Percentiles rank a stretch among this genome's conserved stretches.
phyloP scores from a whole-genome alignment of 2,329 filamentous ascomycete species.

The Septoria linicola region DNA sequence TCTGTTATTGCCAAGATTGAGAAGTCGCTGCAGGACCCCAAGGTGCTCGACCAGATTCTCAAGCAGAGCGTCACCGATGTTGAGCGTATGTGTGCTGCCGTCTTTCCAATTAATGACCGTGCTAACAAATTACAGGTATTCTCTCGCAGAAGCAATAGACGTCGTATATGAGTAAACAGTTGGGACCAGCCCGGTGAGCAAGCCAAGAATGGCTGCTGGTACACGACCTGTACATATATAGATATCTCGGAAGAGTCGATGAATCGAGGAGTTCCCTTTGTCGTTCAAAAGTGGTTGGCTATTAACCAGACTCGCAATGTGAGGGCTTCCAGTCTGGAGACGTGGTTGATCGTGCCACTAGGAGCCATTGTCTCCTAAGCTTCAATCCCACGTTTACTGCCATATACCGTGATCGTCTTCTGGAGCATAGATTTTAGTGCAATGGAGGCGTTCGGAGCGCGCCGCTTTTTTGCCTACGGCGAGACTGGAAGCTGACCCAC shows the following conservation, averaged over 20 bases:
- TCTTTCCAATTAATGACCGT: neutral
- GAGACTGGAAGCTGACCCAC: too few relatives aligned
- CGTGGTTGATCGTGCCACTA: too few relatives aligned
- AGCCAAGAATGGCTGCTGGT: slow-evolving; percentile 4
- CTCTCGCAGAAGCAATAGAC: slow-evolving; percentile 30
- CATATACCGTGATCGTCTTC: too few relatives aligned
- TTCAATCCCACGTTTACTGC: too few relatives aligned
- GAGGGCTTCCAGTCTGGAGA: too few relatives aligned
- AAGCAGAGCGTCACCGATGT: slow-evolving; percentile 95
- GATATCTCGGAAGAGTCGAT: slow-evolving; percentile 23
- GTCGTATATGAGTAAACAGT: slow-evolving; percentile 1
- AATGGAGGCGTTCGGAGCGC: too few relatives aligned
- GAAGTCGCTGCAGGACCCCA: slow-evolving; percentile 98
- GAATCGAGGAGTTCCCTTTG: slow-evolving; percentile 27
- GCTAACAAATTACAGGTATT: slow-evolving; percentile 22
- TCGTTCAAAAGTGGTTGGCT: neutral
- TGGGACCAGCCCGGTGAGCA: slow-evolving; percentile 7
- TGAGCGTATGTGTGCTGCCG: slow-evolving; percentile 68
- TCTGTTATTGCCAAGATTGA: slow-evolving; percentile 94
- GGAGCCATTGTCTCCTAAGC: too few relatives aligned
- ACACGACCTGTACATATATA: slow-evolving; percentile 28
- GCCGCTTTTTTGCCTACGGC: too few relatives aligned
- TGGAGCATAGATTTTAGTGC: too few relatives aligned
- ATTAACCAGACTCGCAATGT: too few relatives aligned
- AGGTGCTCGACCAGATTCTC: slow-evolving; percentile 93